These are phyloP conservation scores for Circinella umbellata DNA, from an alignment of 371 early-diverging fungal species.

Conservation along the genomic window DNA sequence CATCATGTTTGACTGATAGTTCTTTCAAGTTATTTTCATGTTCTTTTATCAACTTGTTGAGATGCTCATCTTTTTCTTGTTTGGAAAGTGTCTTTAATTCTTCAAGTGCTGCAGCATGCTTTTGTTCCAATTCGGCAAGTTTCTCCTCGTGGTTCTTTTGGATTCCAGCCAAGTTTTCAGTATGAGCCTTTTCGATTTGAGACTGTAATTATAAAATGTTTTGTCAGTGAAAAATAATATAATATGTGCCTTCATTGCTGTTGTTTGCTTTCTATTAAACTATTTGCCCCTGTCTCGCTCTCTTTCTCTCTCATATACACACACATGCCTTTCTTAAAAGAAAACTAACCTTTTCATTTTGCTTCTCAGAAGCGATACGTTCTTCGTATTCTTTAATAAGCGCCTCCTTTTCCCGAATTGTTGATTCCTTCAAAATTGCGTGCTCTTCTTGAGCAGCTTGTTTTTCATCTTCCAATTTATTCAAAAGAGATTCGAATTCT, in stretches of 20 bases:
- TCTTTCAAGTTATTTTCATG: constrained; percentile 28
- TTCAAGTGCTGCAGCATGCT: constrained; percentile 24
- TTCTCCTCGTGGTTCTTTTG: constrained; percentile 12
- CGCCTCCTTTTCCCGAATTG: constrained; percentile 13
- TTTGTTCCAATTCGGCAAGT: constrained; percentile 14
- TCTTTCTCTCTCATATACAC: too few relatives aligned
- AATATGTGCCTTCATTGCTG: too few relatives aligned
- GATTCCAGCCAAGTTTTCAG: constrained; percentile 6
- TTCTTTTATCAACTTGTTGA: background rate
- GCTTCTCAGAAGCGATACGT: constrained; percentile 15
- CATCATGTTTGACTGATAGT: constrained; percentile 22
- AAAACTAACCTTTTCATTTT: constrained; percentile 15
- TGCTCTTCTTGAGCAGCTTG: constrained; percentile 5
- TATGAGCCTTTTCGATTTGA: constrained; percentile 8
- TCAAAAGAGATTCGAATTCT: constrained; percentile 9
- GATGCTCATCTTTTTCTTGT: background rate
- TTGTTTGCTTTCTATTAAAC: too few relatives aligned
- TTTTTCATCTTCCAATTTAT: constrained; percentile 12
- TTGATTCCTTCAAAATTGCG: constrained; percentile 1
- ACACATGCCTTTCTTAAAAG: background rate
- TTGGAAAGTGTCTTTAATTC: constrained; percentile 1
- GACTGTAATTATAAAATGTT: background rate
- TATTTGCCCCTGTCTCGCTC: too few relatives aligned
- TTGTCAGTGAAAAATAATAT: too few relatives aligned
- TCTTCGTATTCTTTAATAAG: constrained; percentile 18